phyloP scores from a whole-genome alignment of 495 filamentous ascomycete species.

The Pyrenula aspistea region DNA sequence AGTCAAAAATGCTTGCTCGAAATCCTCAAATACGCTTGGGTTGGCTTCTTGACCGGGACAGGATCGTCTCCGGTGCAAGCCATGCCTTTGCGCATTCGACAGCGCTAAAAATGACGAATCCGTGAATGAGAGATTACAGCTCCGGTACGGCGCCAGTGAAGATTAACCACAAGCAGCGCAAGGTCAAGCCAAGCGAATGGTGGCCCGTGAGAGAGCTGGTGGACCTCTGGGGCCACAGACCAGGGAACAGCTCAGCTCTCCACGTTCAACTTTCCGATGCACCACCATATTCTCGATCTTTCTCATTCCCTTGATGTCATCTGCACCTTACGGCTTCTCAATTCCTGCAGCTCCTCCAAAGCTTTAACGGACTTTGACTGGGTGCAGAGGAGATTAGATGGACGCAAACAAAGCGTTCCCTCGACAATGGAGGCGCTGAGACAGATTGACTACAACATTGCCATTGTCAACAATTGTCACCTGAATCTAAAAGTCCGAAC shows the following conservation, averaged over 20 bases:
- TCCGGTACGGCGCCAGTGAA: not conserved
- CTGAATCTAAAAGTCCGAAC: too few species aligned
- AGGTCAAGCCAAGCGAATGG: too few species aligned
- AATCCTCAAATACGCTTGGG: not conserved
- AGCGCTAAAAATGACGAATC: not conserved
- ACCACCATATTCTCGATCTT: not conserved
- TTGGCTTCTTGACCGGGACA: not conserved
- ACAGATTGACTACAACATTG: not conserved
- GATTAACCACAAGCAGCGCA: too few species aligned
- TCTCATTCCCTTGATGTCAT: not conserved
- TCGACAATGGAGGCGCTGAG: not conserved
- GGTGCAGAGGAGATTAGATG: not conserved
- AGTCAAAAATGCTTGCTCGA: not conserved
- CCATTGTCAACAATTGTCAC: not conserved
- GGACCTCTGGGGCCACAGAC: not conserved
- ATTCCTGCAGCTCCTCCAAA: too few species aligned
- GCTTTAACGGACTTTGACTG: too few species aligned
- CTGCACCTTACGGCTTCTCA: not conserved
- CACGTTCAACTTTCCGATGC: not conserved
- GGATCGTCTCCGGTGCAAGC: not conserved
- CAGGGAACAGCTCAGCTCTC: not conserved
- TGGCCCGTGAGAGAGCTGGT: not conserved
- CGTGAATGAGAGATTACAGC: too few species aligned
- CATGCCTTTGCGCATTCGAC: not conserved
- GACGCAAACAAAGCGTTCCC: not conserved